Conservation (phyloP, 2,329 filamentous ascomycete species). For the Fusarium globosum region DNA sequence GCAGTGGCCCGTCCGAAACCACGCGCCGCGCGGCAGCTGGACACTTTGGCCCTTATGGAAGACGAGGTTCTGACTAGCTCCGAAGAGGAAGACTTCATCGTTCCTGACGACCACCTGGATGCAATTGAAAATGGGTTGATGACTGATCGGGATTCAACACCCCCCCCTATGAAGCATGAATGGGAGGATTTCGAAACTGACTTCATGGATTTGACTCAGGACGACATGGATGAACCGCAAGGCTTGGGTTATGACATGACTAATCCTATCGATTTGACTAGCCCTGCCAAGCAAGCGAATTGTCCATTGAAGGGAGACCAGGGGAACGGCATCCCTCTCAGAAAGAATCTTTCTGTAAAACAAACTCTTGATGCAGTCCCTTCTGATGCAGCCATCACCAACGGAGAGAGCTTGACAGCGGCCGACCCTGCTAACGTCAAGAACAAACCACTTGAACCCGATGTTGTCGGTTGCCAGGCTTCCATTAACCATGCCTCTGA, state of each 20-base stretch:
- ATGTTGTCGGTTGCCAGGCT: neutral
- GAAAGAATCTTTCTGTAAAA: neutral
- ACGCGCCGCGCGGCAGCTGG: neutral
- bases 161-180: conserved; percentile 36
- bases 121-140: neutral
- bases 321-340: neutral
- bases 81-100: conserved; percentile 64
- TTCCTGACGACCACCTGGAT: conserved; percentile 46
- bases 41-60: conserved; percentile 39
- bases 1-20: conserved; percentile 34
- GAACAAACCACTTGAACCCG: neutral
- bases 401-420: neutral
- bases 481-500: neutral
- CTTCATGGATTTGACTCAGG: conserved; percentile 48
- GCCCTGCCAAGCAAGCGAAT: conserved; percentile 27
- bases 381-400: neutral
- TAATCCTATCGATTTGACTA: conserved; percentile 44
- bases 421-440: neutral
- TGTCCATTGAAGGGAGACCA: neutral
- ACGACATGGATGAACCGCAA: conserved; percentile 30
- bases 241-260: neutral
- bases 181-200: conserved; percentile 19
- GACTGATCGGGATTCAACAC: neutral
- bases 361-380: neutral
- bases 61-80: conserved; percentile 65